These are phyloP conservation scores for Magnusiomyces tetraspermus DNA, from an alignment of 1,139 yeast species.

Conservation along the genomic window DNA sequence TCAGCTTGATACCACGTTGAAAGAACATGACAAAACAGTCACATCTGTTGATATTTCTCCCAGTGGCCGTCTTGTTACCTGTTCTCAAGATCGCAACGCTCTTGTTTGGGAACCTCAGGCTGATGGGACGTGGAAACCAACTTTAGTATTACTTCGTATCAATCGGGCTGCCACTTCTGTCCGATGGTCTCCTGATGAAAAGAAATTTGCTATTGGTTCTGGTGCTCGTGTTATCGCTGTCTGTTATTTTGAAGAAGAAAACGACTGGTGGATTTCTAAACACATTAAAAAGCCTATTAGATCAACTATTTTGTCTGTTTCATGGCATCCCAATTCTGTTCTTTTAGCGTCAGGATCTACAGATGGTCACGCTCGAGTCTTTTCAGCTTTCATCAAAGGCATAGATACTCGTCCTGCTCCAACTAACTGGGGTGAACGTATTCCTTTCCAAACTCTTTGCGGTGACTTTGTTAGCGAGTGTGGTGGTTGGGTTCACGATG, in stretches of 20 bases:
- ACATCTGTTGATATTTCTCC: conserved; percentile 89
- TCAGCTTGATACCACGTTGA: conserved; percentile 49
- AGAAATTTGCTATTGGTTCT: conserved; percentile 94
- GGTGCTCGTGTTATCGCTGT: conserved; percentile 91
- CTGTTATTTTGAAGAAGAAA: conserved; percentile 90
- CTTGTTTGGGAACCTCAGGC: conserved; percentile 80
- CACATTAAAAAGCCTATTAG: conserved; percentile 88
- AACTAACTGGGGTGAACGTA: conserved; percentile 84
- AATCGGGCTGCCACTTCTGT: conserved; percentile 91
- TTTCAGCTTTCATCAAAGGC: conserved; percentile 83
- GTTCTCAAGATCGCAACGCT: conserved; percentile 97
- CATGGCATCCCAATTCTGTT: conserved; percentile 94
- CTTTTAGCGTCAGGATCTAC: conserved; percentile 86
- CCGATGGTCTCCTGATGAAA: conserved; percentile 88
- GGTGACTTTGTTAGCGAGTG: conserved; percentile 71
- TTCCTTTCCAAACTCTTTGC: conserved; percentile 90
- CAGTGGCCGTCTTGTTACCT: conserved; percentile 87
- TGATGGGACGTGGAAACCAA: conserved; percentile 66
- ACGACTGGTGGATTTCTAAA: conserved; percentile 99
- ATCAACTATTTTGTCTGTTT: conserved; percentile 73
- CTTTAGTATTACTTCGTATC: conserved; percentile 84
- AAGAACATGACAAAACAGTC: conserved; percentile 88
- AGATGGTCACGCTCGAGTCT: conserved; percentile 90
- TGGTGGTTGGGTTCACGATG: conserved; percentile 91
- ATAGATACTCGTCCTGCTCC: conserved; percentile 76